Base-by-base conservation (phyloP, 148 eudicot species). In the Amaranthus palmeri region DNA sequence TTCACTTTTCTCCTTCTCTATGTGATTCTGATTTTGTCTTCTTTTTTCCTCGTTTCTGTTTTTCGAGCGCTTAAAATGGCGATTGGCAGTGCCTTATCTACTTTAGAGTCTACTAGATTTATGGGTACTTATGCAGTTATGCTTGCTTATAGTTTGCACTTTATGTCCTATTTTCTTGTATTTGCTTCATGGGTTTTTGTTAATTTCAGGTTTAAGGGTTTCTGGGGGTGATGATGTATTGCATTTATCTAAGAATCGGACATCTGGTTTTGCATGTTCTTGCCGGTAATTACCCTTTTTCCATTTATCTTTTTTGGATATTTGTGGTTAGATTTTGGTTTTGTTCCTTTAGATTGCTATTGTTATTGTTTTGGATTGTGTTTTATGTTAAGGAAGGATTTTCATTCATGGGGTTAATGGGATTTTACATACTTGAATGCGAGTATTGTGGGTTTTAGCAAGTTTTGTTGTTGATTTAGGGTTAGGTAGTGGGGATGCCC, bases 21-120 rank as follows among this genome's bases (percentile, higher is more conserved):
- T 65, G 53, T 54, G 42, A 44, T 45, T 13, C n/a, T 57, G 54
- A 70, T 45, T 55, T 45, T 45, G 4, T 2, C 8, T 14, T 5
- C 1, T 6, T 3, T n/a, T 7, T 5, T 15, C 4, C 11, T 47
- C 11, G 17, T 57, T 45, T 54, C 10, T 5, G 14, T 46, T 44
- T 36, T 55, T 15, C 8, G 13, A 65, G 54, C 69, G 15, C 56
- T 40, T 5, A 65, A 4, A 55, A 79, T 79, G 81, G 81, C 78
- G 63, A 74, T 79, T 64, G 81, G 81, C 9, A 79, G 71, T 69
- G 74, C 81, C 55, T 48, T 79, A 10, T 63, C 81, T 8, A 79
- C 81, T 14, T 17, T 79, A 69, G 65, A 79, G 36, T 69, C 77
- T 7, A 47, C 78, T 64, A 70, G 69, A 42, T 79, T 74, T 46